These are phyloP conservation scores for Phytopythium mirpurense DNA, from an alignment of 352 stramenopile genomes.

Conservation along the genomic window DNA sequence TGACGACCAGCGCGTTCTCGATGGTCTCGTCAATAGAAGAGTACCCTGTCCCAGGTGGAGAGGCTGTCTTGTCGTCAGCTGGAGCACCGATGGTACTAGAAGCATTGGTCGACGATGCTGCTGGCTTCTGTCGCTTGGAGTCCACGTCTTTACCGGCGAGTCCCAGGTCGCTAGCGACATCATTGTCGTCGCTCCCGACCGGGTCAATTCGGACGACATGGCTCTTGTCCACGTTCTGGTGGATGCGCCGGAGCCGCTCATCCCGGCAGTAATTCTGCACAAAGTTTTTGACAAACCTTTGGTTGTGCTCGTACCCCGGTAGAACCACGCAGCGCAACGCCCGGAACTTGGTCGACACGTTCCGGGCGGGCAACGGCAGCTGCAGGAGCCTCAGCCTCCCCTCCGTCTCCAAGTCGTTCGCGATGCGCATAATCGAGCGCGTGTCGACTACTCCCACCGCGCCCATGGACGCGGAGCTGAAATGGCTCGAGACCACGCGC, in stretches of 20 bases:
- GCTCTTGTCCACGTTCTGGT: slow-evolving; percentile 50
- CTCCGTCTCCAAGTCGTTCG: slow-evolving; percentile 48
- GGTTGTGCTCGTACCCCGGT: slow-evolving; percentile 59
- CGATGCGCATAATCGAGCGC: slow-evolving; percentile 66
- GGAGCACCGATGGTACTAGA: neutral
- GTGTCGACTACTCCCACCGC: slow-evolving; percentile 63
- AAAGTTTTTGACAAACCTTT: slow-evolving; percentile 63
- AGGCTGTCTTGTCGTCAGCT: neutral
- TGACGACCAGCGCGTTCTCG: neutral
- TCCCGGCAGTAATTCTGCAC: slow-evolving; percentile 76
- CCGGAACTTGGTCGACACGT: slow-evolving; percentile 79
- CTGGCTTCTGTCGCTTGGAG: neutral
- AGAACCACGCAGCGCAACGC: slow-evolving; percentile 64
- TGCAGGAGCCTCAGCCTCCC: slow-evolving; percentile 50
- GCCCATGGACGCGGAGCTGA: slow-evolving; percentile 5
- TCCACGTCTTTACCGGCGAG: neutral
- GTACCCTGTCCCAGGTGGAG: neutral
- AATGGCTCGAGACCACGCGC: neutral
- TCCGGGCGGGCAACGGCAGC: slow-evolving; percentile 57
- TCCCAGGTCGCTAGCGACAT: neutral
- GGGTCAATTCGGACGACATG: slow-evolving; percentile 49
- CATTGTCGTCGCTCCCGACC: slow-evolving; percentile 36
- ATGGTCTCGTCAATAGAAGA: neutral
- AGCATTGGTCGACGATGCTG: too few relatives aligned
- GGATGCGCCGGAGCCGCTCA: slow-evolving; percentile 63